A percentile compares a stretch with the other conserved stretches of the same genome.
phyloP scores from a whole-genome alignment of 176 grass and related monocot species.

The Leersia perrieri region DNA sequence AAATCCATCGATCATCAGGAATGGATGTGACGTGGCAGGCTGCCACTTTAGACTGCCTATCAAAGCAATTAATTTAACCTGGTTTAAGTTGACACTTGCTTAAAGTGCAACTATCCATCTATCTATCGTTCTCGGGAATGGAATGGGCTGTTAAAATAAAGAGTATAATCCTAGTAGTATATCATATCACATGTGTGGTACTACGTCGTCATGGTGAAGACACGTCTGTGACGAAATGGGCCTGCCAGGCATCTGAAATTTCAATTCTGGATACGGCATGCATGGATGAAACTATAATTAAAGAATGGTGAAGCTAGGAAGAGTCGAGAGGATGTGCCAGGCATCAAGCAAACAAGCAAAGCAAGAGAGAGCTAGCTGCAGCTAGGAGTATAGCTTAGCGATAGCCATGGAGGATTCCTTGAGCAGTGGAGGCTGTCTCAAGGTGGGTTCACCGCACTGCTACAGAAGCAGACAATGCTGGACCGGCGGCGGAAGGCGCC shows the following conservation, averaged over 20 bases:
- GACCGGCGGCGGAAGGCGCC: background rate
- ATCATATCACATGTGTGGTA: too few relatives aligned
- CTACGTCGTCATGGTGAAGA: background rate
- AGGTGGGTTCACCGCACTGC: background rate
- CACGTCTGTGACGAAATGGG: background rate
- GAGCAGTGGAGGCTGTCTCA: background rate
- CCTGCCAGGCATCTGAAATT: background rate
- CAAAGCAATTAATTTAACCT: background rate
- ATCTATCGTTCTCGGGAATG: background rate
- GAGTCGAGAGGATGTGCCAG: background rate
- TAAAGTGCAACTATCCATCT: background rate
- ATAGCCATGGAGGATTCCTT: background rate
- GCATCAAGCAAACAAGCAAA: background rate
- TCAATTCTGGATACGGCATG: too few relatives aligned
- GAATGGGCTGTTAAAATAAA: too few relatives aligned
- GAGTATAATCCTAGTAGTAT: too few relatives aligned
- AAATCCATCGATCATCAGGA: constrained; percentile 4
- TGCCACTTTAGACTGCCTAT: constrained; percentile 31
- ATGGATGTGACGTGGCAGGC: background rate
- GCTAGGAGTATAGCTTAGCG: background rate
- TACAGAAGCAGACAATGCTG: background rate
- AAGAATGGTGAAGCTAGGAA: background rate
- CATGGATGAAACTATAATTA: too few relatives aligned
- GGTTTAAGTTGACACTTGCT: background rate
- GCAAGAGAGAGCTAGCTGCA: background rate